Evolutionary conservation across 2,329 filamentous ascomycete species (phyloP), one percentile per base, ranked within the genome.

Genomic region (Epicoccum sorghinum): DNA sequence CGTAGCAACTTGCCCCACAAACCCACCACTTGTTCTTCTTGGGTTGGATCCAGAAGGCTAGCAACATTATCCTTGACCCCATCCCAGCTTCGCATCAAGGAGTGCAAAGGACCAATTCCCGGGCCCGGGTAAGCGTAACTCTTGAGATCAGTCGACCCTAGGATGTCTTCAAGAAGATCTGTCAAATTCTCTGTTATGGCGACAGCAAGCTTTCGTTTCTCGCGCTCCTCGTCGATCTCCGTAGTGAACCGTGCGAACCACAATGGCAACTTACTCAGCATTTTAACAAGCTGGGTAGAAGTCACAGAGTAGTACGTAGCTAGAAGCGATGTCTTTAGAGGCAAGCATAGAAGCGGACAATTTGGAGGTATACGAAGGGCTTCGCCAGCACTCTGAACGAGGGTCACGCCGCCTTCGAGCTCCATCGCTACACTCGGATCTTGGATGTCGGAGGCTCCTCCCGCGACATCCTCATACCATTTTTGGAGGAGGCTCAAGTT

Each of bases 301-400:
- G 58, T 55, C 30, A 64, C 14, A 2, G 55, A 14, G 2, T 49
- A 52, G 41, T 60, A 57, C 2, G 40, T 56, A 0, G 56, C 57
- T 0, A 67, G 37, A 5, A 62, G 50, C 0, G 58, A 55, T 0
- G 55, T 54, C 13, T 55, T 27, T 3, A 49, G 41, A 13, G 59
- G 25, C 4, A 65, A 23, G 2, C 57, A 57, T 12, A 62, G 12
- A 14, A 61, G 42, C 2, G 52, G 52, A 40, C 57, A 63, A 36
- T 56, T 60, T 9, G 65, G 60, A 7, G 65, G 62, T 4, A 67
- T 36, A 10, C 53, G 53, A 27, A 68, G 25, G 7, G 50, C 43
- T 12, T 65, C 59, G 3, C 62, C 55, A 14, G 43, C 42, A 5
- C 9, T 36, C 33, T 67, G 66, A 3, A 62, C 39, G 13, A 64